A percentile compares a stretch with the other conserved stretches of the same genome.
Evolutionary conservation across 2,329 filamentous ascomycete species (phyloP).

Genomic region (Aspergillus tamarii): DNA sequence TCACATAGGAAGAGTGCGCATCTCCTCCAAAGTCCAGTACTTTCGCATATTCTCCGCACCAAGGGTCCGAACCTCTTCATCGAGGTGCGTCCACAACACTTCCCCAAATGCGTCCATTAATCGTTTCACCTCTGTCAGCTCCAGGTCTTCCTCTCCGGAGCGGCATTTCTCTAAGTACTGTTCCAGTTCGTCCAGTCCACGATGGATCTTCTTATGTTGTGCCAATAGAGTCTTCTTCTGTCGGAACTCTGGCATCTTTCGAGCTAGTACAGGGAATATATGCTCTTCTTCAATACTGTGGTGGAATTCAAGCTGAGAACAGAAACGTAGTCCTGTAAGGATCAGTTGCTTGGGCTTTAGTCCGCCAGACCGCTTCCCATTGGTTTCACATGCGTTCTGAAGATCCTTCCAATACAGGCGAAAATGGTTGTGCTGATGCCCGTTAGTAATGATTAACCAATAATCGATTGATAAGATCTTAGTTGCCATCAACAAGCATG

Average conservation of each 20-base stretch:
- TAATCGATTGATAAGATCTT: neutral
- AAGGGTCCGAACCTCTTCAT: conserved; percentile 78
- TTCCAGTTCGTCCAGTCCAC: conserved; percentile 69
- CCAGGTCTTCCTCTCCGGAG: conserved; percentile 63
- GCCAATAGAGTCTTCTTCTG: conserved; percentile 66
- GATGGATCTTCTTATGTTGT: conserved; percentile 80
- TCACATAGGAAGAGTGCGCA: conserved; percentile 70
- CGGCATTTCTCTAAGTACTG: conserved; percentile 67
- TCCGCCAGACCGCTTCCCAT: conserved; percentile 59
- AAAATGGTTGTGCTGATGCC: conserved; percentile 73
- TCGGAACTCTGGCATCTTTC: conserved; percentile 77
- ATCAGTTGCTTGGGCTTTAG: conserved; percentile 73
- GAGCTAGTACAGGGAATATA: conserved; percentile 77
- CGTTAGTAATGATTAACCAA: conserved; percentile 14
- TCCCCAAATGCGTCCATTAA: conserved; percentile 78
- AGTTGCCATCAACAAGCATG: neutral
- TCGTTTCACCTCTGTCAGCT: conserved; percentile 62
- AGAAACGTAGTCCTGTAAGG: conserved; percentile 68
- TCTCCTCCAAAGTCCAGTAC: conserved; percentile 79
- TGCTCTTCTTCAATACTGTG: conserved; percentile 82
- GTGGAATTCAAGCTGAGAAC: conserved; percentile 71
- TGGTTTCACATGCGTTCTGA: conserved; percentile 64
- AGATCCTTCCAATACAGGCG: conserved; percentile 73
- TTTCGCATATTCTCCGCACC: conserved; percentile 85
- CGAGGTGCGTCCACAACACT: conserved; percentile 80